Percentiles rank a stretch among this genome's conserved stretches.
phyloP scores from a whole-genome alignment of 371 early-diverging fungal species.

The Apophysomyces elegans region DNA sequence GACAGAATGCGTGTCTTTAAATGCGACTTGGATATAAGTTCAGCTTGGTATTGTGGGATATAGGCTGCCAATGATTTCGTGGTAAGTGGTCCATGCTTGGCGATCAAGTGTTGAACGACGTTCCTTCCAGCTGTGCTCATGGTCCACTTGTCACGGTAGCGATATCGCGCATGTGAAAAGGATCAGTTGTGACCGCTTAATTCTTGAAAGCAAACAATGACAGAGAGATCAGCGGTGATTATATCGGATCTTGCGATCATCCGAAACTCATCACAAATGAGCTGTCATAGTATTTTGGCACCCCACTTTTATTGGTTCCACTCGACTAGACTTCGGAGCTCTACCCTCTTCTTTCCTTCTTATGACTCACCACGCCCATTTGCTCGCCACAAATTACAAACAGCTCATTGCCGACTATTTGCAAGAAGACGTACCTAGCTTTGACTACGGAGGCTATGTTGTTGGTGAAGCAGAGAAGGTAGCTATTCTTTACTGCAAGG shows the following conservation, averaged over 20 bases:
- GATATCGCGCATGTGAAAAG: too few species aligned
- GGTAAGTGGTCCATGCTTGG: constrained; percentile 47
- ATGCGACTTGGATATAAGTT: constrained; percentile 38
- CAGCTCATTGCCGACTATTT: constrained; percentile 78
- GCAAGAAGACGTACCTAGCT: constrained; percentile 93
- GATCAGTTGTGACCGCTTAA: too few species aligned
- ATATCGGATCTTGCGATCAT: background rate
- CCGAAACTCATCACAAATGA: constrained; percentile 4
- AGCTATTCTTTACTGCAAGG: constrained; percentile 89
- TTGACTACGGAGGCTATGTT: constrained; percentile 97
- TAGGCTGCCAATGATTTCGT: constrained; percentile 26
- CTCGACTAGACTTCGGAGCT: background rate
- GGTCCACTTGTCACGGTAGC: background rate
- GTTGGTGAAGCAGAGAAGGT: constrained; percentile 88
- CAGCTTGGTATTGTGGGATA: constrained; percentile 28
- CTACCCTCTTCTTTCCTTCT: constrained; percentile 11
- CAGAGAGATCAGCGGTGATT: too few species aligned
- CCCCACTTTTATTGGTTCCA: background rate
- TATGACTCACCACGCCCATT: constrained; percentile 55
- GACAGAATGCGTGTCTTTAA: constrained; percentile 38
- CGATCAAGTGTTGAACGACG: constrained; percentile 39
- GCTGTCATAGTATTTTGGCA: constrained; percentile 7
- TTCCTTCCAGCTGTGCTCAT: constrained; percentile 33
- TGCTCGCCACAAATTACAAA: constrained; percentile 79
- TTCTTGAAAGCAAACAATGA: too few species aligned